Conservation (phyloP, 345 rosid species). For the Excoecaria agallocha region DNA sequence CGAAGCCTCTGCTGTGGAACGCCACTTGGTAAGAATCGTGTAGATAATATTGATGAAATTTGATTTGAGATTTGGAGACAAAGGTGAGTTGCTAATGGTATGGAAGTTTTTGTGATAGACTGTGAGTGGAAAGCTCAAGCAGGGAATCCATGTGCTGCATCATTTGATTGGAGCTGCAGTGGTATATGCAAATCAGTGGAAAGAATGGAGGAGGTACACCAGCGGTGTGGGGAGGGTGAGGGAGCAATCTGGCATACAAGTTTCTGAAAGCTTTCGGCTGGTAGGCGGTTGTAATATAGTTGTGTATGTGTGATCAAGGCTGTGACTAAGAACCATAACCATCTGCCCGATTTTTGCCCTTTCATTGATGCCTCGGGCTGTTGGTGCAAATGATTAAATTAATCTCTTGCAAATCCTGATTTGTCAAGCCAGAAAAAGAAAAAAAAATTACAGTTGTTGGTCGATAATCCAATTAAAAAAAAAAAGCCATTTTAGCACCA, state of each 20-base stretch:
- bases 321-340: conserved; percentile 19
- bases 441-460: conserved; percentile 1
- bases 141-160: conserved; percentile 37
- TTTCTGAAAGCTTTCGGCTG: conserved; percentile 44
- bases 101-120: conserved; percentile 14
- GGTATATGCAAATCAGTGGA: conserved; percentile 38
- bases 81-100: not conserved
- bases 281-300: conserved; percentile 24
- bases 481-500: not conserved
- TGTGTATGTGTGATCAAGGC: conserved; percentile 12
- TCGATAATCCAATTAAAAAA: not conserved
- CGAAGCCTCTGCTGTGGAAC: conserved; percentile 94
- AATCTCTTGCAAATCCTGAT: conserved; percentile 33
- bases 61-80: not conserved
- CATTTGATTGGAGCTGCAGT: conserved; percentile 39
- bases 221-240: conserved; percentile 36
- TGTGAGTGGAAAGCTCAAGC: conserved; percentile 40
- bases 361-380: conserved; percentile 32
- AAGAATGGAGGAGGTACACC: conserved; percentile 34
- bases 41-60: not conserved
- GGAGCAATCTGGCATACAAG: conserved; percentile 71
- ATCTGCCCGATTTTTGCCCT: conserved; percentile 45
- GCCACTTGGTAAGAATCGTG: conserved; percentile 61
- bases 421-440: conserved; percentile 15
- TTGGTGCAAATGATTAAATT: conserved; percentile 39